Evolutionary conservation across 2,329 filamentous ascomycete species (phyloP).

Genomic region (Colletotrichum destructivum): DNA sequence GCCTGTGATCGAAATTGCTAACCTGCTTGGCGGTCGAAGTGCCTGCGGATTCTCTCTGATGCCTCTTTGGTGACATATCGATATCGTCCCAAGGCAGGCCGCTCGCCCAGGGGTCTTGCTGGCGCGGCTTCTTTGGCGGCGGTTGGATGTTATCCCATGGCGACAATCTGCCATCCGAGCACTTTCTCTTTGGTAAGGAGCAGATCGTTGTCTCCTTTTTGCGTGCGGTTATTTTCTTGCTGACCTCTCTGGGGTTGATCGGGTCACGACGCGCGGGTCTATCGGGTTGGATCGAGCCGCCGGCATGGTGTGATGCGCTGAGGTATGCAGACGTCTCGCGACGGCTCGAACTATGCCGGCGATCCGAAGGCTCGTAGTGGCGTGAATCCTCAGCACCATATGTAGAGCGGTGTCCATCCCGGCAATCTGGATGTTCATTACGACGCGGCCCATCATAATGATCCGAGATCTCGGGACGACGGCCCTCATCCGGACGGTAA

Average conservation of each 20-base stretch:
- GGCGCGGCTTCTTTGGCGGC: conserved; percentile 22
- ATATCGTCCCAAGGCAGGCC: conserved; percentile 24
- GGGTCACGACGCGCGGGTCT: neutral
- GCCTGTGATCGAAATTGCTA: neutral
- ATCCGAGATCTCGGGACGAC: neutral
- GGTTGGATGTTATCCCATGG: conserved; percentile 47
- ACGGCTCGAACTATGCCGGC: neutral
- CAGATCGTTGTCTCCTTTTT: neutral
- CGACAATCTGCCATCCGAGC: conserved; percentile 45
- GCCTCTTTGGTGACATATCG: neutral
- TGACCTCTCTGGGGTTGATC: neutral
- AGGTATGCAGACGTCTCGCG: neutral
- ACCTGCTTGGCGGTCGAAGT: neutral
- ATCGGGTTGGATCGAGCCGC: neutral
- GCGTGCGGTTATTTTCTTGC: neutral
- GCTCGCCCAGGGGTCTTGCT: neutral
- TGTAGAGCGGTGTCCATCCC: too few species aligned
- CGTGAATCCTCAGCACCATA: too few species aligned
- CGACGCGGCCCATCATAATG: too few species aligned
- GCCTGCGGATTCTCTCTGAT: neutral
- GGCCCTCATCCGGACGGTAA: neutral
- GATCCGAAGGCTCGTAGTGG: neutral
- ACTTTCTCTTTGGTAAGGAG: neutral
- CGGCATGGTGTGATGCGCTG: neutral
- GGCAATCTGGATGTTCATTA: neutral